These are phyloP conservation scores for Trametes villosa DNA, from an alignment of 768 basidiomycete genomes.

Conservation along the genomic window DNA sequence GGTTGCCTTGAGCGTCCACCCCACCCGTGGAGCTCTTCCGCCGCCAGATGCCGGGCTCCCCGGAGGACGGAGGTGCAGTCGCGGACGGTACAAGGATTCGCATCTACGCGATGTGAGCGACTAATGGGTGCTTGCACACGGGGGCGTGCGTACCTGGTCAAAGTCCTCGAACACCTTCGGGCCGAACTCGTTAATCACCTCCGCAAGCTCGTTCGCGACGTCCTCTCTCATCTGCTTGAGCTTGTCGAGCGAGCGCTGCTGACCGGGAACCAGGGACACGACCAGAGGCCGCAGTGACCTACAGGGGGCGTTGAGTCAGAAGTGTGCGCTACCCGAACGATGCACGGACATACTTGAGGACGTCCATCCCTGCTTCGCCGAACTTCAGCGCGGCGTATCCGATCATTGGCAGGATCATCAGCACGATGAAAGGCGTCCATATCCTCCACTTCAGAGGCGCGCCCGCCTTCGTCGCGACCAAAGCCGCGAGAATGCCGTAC, in stretches of 20 bases:
- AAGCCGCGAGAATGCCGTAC: slow-evolving; percentile 81
- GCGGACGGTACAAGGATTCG: slow-evolving; percentile 86
- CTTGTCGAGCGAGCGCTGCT: slow-evolving; percentile 77
- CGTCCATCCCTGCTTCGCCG: slow-evolving; percentile 97
- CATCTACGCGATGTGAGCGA: slow-evolving; percentile 46
- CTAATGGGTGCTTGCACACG: neutral
- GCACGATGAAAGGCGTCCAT: slow-evolving; percentile 78
- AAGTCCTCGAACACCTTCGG: slow-evolving; percentile 89
- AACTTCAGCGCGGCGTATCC: slow-evolving; percentile 95
- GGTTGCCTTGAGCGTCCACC: slow-evolving; percentile 83
- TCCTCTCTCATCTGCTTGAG: slow-evolving; percentile 73
- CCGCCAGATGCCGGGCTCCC: slow-evolving; percentile 74
- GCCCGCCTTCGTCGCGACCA: slow-evolving; percentile 69
- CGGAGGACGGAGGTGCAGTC: slow-evolving; percentile 79
- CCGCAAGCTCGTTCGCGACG: slow-evolving; percentile 83
- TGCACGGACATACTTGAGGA: slow-evolving; percentile 85
- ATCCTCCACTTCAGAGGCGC: slow-evolving; percentile 66
- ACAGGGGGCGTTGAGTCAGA: neutral
- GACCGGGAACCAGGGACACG: slow-evolving; percentile 86
- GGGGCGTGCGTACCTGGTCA: slow-evolving; percentile 58
- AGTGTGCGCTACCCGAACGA: neutral
- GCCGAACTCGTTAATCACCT: slow-evolving; percentile 85
- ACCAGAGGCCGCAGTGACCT: slow-evolving; percentile 92
- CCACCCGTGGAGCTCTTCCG: slow-evolving; percentile 81
- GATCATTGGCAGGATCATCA: slow-evolving; percentile 80